Percentiles rank a stretch among this genome's conserved stretches.
Conservation (phyloP, 2,329 filamentous ascomycete genomes). For the Aureobasidium sp. region DNA sequence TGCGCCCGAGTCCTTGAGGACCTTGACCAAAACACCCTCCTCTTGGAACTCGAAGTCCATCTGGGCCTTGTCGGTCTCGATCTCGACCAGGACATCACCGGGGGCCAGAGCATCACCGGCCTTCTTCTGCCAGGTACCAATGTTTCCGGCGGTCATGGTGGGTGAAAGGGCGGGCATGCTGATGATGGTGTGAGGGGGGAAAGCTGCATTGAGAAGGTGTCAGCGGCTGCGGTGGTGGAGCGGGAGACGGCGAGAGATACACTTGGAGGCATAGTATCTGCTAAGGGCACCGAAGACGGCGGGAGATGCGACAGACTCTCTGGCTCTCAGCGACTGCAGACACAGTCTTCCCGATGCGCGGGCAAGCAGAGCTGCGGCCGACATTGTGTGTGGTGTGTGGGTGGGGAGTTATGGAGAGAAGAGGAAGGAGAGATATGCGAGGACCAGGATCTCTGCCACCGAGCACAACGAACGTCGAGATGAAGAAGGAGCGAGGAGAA, state of each 20-base stretch:
- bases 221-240: slow-evolving; percentile 23
- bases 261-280: slow-evolving; percentile 63
- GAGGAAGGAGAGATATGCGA: slow-evolving; percentile 19
- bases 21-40: slow-evolving; percentile 89
- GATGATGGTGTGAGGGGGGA: slow-evolving; percentile 88
- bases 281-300: slow-evolving; percentile 54
- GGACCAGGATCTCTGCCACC: slow-evolving; percentile 15
- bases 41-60: slow-evolving; percentile 99
- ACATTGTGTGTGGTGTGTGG: slow-evolving; percentile 38
- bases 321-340: slow-evolving; percentile 28
- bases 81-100: slow-evolving; percentile 89
- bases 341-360: slow-evolving; percentile 40
- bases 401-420: slow-evolving; percentile 13
- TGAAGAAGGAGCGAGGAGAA: neutral
- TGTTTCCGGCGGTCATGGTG: slow-evolving; percentile 95
- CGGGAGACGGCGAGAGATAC: slow-evolving; percentile 36
- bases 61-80: slow-evolving; percentile 97
- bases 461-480: slow-evolving; percentile 11
- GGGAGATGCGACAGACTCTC: slow-evolving; percentile 32
- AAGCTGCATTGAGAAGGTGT: slow-evolving; percentile 56
- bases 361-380: slow-evolving; percentile 43
- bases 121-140: slow-evolving; percentile 98
- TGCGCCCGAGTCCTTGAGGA: slow-evolving; percentile 83
- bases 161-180: slow-evolving; percentile 97
- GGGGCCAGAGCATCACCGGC: slow-evolving; percentile 78